phyloP scores from a whole-genome alignment of 495 filamentous ascomycete genomes.

The Schizothecium vesticola region DNA sequence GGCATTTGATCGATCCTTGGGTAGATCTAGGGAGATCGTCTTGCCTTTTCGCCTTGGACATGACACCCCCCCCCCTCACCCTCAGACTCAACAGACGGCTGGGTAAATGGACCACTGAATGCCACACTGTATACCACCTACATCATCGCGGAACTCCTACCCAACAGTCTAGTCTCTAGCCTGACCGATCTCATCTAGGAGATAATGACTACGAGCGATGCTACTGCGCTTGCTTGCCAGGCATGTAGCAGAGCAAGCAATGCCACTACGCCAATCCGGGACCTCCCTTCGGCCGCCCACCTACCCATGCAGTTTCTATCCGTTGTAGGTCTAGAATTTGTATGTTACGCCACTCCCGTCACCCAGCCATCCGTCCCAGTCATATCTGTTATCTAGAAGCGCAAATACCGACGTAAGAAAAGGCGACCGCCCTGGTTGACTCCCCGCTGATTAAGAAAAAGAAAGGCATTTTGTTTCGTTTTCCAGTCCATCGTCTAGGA shows the following conservation, averaged over 20 bases:
- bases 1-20: no score
- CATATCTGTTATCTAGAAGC: neutral
- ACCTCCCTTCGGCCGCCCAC: neutral
- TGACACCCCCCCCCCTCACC: neutral
- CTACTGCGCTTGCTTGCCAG: neutral
- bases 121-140: neutral
- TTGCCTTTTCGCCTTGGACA: neutral
- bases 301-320: neutral
- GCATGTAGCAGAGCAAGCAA: no score
- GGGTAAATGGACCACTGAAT: no score
- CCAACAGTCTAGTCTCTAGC: neutral
- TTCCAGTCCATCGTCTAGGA: neutral
- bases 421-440: neutral
- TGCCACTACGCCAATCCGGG: no score
- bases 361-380: neutral
- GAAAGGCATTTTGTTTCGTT: neutral
- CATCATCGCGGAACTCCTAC: neutral
- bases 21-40: no score
- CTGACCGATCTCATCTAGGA: neutral
- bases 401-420: neutral
- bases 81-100: neutral
- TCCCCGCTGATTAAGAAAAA: neutral
- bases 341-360: neutral
- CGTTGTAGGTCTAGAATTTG: neutral
- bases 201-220: neutral